Evolutionary conservation across 768 basidiomycete genomes (phyloP).

Genomic region (Trametes sanguinea): DNA sequence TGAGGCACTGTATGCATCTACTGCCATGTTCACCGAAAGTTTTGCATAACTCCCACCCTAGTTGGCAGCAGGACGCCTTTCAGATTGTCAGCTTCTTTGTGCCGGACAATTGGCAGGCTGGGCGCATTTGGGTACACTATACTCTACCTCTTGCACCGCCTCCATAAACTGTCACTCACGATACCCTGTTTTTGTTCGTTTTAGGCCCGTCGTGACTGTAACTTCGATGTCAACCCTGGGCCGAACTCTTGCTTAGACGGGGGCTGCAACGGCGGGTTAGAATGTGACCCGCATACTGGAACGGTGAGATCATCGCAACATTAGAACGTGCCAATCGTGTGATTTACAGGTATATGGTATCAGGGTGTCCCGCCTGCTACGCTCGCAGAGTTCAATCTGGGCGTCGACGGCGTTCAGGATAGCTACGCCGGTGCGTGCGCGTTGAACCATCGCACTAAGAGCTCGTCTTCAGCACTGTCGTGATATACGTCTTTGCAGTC

Average conservation of each 20-base stretch:
- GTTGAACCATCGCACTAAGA: background rate
- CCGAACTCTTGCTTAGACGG: conserved; percentile 39
- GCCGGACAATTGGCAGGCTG: conserved; percentile 42
- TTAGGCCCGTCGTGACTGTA: conserved; percentile 41
- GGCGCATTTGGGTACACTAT: conserved; percentile 39
- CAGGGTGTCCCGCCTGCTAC: conserved; percentile 40
- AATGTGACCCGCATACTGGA: conserved; percentile 40
- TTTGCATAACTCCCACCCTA: conserved; percentile 12
- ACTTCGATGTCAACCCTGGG: conserved; percentile 32
- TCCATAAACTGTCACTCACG: too few relatives aligned
- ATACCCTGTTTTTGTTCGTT: background rate
- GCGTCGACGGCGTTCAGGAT: conserved; percentile 22
- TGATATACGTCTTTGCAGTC: conserved; percentile 17
- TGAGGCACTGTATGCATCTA: too few relatives aligned
- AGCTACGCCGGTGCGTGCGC: conserved; percentile 36
- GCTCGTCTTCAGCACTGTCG: background rate
- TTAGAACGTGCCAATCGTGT: background rate
- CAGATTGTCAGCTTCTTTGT: conserved; percentile 36
- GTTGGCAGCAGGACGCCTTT: conserved; percentile 31
- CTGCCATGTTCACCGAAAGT: too few relatives aligned
- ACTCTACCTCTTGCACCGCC: background rate
- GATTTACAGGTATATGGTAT: background rate
- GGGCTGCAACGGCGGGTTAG: conserved; percentile 43
- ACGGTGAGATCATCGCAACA: conserved; percentile 30
- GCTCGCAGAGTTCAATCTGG: conserved; percentile 40